phyloP scores from a whole-genome alignment of 345 rosid genomes.

The Cardamine occulta region DNA sequence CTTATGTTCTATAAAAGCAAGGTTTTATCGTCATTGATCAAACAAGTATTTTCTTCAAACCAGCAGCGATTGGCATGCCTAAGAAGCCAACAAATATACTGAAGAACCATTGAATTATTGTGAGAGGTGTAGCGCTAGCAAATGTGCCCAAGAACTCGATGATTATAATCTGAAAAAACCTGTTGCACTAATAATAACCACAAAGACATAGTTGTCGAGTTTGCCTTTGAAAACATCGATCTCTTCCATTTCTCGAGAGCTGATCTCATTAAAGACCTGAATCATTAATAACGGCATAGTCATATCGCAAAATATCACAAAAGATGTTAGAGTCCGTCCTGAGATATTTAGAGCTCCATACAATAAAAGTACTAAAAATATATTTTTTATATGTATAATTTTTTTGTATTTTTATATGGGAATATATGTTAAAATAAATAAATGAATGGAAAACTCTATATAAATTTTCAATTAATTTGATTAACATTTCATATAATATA shows the following conservation, averaged over 20 bases:
- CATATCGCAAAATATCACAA: not conserved
- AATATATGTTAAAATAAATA: too few species aligned
- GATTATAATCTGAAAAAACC: constrained; percentile 69
- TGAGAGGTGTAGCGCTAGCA: constrained; percentile 66
- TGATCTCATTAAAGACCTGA: constrained; percentile 71
- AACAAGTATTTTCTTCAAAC: constrained; percentile 64
- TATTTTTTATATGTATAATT: too few species aligned
- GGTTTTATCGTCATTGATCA: constrained; percentile 32
- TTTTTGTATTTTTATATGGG: too few species aligned
- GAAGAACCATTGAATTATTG: constrained; percentile 55
- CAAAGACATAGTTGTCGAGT: constrained; percentile 58
- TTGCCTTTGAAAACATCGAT: constrained; percentile 68
- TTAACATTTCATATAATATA: too few species aligned
- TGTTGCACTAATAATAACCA: constrained; percentile 56
- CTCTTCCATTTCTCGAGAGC: constrained; percentile 73
- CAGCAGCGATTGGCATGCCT: constrained; percentile 88
- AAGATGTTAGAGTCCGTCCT: not conserved
- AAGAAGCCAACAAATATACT: constrained; percentile 65
- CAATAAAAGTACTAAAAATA: too few species aligned
- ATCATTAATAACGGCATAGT: not conserved
- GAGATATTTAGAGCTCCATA: too few species aligned
- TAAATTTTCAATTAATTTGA: too few species aligned
- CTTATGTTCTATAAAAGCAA: not conserved
- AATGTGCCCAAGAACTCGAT: constrained; percentile 70
- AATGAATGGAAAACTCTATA: too few species aligned